Conservation (phyloP, 2,329 filamentous ascomycete genomes). For the Tolypocladium tropicale region DNA sequence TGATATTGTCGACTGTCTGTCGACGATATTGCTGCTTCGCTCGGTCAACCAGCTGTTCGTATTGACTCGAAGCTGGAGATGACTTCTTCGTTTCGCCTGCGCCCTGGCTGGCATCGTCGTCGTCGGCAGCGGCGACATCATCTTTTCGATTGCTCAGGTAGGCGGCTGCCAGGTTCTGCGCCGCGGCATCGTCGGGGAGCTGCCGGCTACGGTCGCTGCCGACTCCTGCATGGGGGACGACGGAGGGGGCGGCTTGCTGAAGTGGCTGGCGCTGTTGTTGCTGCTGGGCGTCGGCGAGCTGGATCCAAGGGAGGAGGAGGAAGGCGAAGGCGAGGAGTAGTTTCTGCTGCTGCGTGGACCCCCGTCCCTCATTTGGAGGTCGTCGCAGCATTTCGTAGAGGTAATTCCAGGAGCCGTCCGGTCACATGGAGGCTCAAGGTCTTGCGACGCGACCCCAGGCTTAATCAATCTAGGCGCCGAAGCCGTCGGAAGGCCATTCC, state of each 20-base stretch:
- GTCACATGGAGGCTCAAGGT: constrained; percentile 7
- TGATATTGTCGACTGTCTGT: constrained; percentile 10
- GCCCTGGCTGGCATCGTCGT: not conserved
- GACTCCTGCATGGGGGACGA: not conserved
- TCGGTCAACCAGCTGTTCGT: constrained; percentile 7
- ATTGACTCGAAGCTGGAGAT: not conserved
- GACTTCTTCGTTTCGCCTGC: not conserved
- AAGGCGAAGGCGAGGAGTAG: constrained; percentile 45
- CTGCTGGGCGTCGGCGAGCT: constrained; percentile 54
- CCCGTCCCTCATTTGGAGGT: constrained; percentile 47
- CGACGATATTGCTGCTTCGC: not conserved
- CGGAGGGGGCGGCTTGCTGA: not conserved
- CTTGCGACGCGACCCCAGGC: constrained; percentile 1
- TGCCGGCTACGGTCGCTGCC: constrained; percentile 15
- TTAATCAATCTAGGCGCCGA: not conserved
- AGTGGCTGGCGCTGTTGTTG: constrained; percentile 9
- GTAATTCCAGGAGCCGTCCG: not conserved
- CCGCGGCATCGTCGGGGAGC: constrained; percentile 15
- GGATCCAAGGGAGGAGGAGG: constrained; percentile 44
- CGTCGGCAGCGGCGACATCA: constrained; percentile 11
- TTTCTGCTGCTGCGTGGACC: constrained; percentile 34
- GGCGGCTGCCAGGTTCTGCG: constrained; percentile 19
- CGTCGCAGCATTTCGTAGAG: constrained; percentile 47
- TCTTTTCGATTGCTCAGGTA: not conserved
- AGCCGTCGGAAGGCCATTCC: constrained; percentile 7